Base-by-base conservation (phyloP, 2,329 filamentous ascomycete species). In the Zymoseptoria pseudotritici region DNA sequence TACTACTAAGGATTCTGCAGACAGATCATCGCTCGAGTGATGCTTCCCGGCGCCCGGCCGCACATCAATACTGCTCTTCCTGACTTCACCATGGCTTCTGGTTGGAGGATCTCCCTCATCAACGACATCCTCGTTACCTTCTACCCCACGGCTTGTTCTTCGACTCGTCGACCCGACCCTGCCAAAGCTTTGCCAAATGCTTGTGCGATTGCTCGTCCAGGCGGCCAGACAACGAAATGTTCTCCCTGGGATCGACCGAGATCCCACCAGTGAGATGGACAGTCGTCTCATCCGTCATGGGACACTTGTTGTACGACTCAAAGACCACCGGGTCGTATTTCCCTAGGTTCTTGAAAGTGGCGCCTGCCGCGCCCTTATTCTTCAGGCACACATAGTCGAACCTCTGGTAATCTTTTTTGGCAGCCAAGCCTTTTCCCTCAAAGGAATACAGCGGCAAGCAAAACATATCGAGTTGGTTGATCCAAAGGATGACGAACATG, bases 401-500 rank as follows among this genome's bases (percentile, higher is more conserved):
- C 17, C 7, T 46, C 13, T 6, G 36, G 17, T 46, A 4, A 2
- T 46, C 36, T 4, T 46, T 46, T 4, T 46, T 46, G 4, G 13
- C 36, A 4, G 13, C 13, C 36, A 63, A 49, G 2, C 58, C 61
- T 26, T 7, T 19, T 2, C 56, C 53, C 1, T 42, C 36, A 50
- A 55, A 59, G 4, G 61, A 61, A 24, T 56, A 66, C n/a, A 65
- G 21, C 1, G 63, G 60, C 50, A 65, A 53, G 54, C 61, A 66
- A 56, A 58, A 61, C 50, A 65, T 42, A 20, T 61, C 61, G 21
- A 54, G 29, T 19, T 53, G 13, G 53, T 65, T 52, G 9, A 60
- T 53, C 51, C 57, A 63, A n/a, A 66, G 31, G 2, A 67, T 55
- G 26, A 65, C 54, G 10, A 66, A 26, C 62, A 67, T 65, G 6